Conservation (phyloP, 192 early-diverging fungal species). For the Backusella psychrophila region DNA sequence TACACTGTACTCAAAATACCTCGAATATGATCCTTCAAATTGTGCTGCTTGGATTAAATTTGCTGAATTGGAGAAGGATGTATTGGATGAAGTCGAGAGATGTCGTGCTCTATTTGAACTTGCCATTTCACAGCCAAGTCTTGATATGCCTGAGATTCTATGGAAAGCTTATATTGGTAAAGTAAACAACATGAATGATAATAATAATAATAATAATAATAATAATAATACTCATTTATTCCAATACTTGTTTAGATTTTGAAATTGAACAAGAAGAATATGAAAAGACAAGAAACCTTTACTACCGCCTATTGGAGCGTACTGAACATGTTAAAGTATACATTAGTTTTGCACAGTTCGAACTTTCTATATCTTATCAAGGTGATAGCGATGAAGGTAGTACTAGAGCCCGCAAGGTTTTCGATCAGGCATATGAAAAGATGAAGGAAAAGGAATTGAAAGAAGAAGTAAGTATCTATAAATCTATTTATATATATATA, state of each 20-base stretch:
- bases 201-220: background rate
- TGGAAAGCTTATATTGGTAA: conserved; percentile 95
- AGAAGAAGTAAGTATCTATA: conserved; percentile 59
- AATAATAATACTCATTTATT: background rate
- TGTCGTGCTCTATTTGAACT: conserved; percentile 88
- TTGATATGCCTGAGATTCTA: conserved; percentile 98
- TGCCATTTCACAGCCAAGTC: conserved; percentile 80
- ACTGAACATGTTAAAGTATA: conserved; percentile 97
- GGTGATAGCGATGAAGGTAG: conserved; percentile 43
- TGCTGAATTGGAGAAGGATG: conserved; percentile 78
- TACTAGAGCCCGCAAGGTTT: conserved; percentile 67
- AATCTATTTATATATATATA: background rate
- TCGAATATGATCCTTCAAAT: conserved; percentile 85
- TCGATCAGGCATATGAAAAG: conserved; percentile 67
- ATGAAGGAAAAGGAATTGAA: conserved; percentile 74
- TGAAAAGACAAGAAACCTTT: conserved; percentile 72
- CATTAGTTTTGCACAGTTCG: conserved; percentile 93
- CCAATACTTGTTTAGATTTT: conserved; percentile 57
- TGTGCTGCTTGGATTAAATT: conserved; percentile 97
- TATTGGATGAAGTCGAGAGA: conserved; percentile 84
- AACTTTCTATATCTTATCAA: conserved; percentile 63
- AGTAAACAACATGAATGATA: background rate
- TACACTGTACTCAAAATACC: conserved; percentile 84
- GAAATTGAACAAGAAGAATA: conserved; percentile 84
- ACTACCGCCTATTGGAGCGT: conserved; percentile 79